Evolutionary conservation across 352 stramenopile genomes (phyloP).

Genomic region (Globisporangium carolinianum): DNA sequence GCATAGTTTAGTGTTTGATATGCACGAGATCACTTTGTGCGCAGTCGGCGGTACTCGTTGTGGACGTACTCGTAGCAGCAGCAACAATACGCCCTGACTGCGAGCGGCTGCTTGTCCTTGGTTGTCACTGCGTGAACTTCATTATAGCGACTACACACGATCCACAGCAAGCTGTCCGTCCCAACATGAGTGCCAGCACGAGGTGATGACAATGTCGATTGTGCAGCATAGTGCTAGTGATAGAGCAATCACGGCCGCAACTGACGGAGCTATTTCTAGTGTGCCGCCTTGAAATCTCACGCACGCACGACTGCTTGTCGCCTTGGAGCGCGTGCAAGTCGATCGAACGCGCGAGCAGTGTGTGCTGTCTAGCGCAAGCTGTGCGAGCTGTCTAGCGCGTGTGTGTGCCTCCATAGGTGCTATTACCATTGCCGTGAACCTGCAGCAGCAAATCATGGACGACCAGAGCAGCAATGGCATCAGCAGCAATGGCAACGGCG

Average conservation of each 20-base stretch:
- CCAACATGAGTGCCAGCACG: too few relatives aligned
- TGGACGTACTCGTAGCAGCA: too few relatives aligned
- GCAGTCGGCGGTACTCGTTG: too few relatives aligned
- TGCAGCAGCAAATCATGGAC: neutral
- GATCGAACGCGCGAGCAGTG: neutral
- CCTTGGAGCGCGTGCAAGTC: neutral
- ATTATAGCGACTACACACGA: too few relatives aligned
- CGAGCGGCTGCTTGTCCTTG: too few relatives aligned
- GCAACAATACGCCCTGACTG: too few relatives aligned
- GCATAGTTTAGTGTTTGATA: neutral
- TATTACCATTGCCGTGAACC: neutral
- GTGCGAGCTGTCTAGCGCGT: neutral
- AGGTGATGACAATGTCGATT: conserved; percentile 1
- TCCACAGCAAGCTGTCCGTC: too few relatives aligned
- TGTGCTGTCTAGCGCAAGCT: too few relatives aligned
- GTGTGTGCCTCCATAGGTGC: neutral
- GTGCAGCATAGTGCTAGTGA: too few relatives aligned
- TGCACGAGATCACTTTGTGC: too few relatives aligned
- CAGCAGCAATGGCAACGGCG: neutral
- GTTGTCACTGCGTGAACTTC: too few relatives aligned
- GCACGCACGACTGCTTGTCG: neutral
- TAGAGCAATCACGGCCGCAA: neutral
- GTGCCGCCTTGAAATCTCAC: neutral
- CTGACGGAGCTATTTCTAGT: neutral
- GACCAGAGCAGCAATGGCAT: neutral